Conservation (phyloP, 2,329 filamentous ascomycete genomes). For the Ilyonectria sp. region DNA sequence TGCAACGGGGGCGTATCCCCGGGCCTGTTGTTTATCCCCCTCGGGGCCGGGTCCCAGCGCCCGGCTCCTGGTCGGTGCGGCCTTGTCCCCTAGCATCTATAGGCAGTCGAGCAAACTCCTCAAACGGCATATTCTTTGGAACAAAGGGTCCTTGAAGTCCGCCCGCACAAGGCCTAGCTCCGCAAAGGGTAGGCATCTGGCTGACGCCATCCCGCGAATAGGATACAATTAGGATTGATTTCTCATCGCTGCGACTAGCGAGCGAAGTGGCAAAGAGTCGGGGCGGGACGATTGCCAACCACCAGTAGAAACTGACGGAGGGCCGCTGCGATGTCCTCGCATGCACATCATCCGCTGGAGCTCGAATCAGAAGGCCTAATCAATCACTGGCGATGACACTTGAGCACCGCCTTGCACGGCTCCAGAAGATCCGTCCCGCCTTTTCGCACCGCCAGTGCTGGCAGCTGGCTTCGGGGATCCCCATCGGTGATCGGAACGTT, state of each 20-base stretch:
- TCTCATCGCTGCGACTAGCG: constrained; percentile 1
- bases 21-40: no score
- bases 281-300: constrained; percentile 15
- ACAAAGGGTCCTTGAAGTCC: constrained; percentile 19
- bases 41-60: no score
- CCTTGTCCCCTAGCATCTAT: background rate
- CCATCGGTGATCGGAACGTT: constrained; percentile 15
- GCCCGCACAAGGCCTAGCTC: constrained; percentile 14
- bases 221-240: constrained; percentile 7
- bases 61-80: background rate
- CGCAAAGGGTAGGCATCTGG: background rate
- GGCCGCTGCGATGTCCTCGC: background rate
- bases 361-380: constrained; percentile 23
- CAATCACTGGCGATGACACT: background rate
- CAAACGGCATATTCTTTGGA: constrained; percentile 4
- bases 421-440: constrained; percentile 15
- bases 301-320: constrained; percentile 20
- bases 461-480: background rate
- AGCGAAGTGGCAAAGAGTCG: constrained; percentile 13
- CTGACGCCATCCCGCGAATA: constrained; percentile 30
- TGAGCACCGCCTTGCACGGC: constrained; percentile 9
- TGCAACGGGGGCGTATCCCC: background rate
- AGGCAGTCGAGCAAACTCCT: background rate
- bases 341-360: background rate
- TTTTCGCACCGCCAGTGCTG: background rate